Conservation (phyloP, 805 yeast genomes). For the Cyberlindnera veronae region DNA sequence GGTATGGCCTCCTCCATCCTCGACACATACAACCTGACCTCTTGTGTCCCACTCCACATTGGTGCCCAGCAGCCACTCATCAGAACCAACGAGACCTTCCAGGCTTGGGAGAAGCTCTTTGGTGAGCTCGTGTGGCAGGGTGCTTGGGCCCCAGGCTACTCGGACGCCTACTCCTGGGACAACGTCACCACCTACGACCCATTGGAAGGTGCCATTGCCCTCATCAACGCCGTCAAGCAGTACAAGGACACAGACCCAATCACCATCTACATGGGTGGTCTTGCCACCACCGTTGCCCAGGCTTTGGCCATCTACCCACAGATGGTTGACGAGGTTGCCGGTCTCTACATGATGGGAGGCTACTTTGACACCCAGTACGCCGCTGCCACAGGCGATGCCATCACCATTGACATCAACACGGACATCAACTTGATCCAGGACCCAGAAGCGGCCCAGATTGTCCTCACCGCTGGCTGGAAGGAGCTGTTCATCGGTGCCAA, state of each 20-base stretch:
- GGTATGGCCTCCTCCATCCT: conserved; percentile 33
- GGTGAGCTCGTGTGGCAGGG: conserved; percentile 43
- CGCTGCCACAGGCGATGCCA: conserved; percentile 31
- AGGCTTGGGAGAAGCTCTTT: conserved; percentile 35
- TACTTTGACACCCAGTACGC: conserved; percentile 40
- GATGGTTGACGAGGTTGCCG: conserved; percentile 37
- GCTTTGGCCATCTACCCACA: conserved; percentile 39
- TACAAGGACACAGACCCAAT: conserved; percentile 35
- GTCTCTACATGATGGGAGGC: conserved; percentile 42
- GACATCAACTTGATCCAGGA: conserved; percentile 43
- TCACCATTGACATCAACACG: conserved; percentile 37
- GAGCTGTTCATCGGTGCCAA: conserved; percentile 39
- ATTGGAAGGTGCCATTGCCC: conserved; percentile 36
- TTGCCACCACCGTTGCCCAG: conserved; percentile 44
- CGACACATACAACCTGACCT: conserved; percentile 32
- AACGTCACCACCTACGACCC: conserved; percentile 31
- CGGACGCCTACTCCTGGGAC: conserved; percentile 32
- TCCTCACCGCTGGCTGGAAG: conserved; percentile 39
- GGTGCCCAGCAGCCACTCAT: conserved; percentile 39
- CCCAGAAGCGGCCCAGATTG: conserved; percentile 44
- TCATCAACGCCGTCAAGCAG: conserved; percentile 38
- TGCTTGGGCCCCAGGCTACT: conserved; percentile 33
- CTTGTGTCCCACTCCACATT: conserved; percentile 35
- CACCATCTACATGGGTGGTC: conserved; percentile 39
- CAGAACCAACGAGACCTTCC: conserved; percentile 38